Conservation (phyloP, 2,329 filamentous ascomycete species). For the Coniosporium tulheliwenetii region DNA sequence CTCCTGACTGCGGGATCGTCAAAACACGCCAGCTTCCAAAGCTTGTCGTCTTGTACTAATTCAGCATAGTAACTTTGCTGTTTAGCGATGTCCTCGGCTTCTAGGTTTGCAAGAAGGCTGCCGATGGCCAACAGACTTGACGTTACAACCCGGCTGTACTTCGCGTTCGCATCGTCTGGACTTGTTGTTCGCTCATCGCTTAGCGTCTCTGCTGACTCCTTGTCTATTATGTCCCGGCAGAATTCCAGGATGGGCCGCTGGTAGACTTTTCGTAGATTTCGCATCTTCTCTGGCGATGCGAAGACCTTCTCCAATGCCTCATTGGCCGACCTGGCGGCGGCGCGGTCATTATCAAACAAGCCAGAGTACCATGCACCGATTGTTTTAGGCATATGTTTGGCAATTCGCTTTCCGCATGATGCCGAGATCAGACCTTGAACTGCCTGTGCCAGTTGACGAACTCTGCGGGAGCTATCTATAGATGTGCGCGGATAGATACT, state of each 20-base stretch:
- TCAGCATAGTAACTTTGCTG: conserved; percentile 45
- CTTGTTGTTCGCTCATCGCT: conserved; percentile 82
- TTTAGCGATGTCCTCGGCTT: conserved; percentile 40
- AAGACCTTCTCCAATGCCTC: conserved; percentile 66
- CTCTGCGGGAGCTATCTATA: conserved; percentile 75
- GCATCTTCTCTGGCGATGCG: conserved; percentile 61
- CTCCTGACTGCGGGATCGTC: conserved; percentile 42
- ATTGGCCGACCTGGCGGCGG: conserved; percentile 58
- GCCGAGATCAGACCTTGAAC: conserved; percentile 50
- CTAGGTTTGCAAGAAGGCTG: conserved; percentile 31
- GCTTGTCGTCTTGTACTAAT: conserved; percentile 46
- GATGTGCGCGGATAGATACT: conserved; percentile 77
- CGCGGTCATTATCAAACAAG: conserved; percentile 69
- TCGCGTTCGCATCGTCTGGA: conserved; percentile 69
- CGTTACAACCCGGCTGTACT: conserved; percentile 66
- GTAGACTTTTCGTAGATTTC: conserved; percentile 65
- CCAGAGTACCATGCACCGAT: conserved; percentile 87
- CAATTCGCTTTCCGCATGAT: conserved; percentile 63
- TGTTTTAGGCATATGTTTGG: conserved; percentile 58
- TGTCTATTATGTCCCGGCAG: conserved; percentile 57
- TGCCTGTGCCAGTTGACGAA: conserved; percentile 71
- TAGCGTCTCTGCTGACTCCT: conserved; percentile 65
- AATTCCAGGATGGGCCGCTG: conserved; percentile 70
- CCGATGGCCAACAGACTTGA: conserved; percentile 40
- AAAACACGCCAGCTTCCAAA: conserved; percentile 45